Conservation (phyloP, 306 rosid genomes). For the Glycyrrhiza uralensis region DNA sequence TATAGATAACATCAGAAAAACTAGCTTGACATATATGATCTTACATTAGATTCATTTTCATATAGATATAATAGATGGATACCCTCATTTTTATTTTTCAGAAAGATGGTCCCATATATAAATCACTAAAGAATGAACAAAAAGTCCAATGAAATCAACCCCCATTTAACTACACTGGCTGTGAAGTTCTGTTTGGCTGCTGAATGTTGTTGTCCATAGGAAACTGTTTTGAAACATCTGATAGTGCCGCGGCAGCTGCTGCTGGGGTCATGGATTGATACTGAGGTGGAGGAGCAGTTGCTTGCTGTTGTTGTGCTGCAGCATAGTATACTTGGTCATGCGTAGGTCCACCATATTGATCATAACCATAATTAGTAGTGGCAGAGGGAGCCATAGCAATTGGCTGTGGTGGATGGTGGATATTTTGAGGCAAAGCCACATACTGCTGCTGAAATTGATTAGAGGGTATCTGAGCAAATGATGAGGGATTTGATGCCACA, state of each 20-base stretch:
- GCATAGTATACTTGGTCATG: not conserved
- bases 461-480: conserved; percentile 49
- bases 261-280: conserved; percentile 70
- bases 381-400: conserved; percentile 47
- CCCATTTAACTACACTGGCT: conserved; percentile 28
- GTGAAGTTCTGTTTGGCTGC: conserved; percentile 43
- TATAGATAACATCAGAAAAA: not conserved
- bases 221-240: conserved; percentile 59
- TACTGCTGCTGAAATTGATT: conserved; percentile 68
- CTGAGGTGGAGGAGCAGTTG: conserved; percentile 43
- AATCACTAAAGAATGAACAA: too few species aligned
- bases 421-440: conserved; percentile 45
- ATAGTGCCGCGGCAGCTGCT: conserved; percentile 50
- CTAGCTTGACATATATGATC: not conserved
- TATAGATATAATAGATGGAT: too few species aligned
- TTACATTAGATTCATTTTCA: conserved; percentile 8
- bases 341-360: conserved; percentile 39
- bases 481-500: conserved; percentile 30
- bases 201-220: conserved; percentile 38
- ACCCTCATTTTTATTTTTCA: too few species aligned
- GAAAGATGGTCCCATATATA: too few species aligned
- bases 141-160: too few species aligned
- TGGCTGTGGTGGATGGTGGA: conserved; percentile 55
- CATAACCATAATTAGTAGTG: conserved; percentile 44
- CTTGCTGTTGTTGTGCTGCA: conserved; percentile 28